A percentile compares a stretch with the other conserved stretches of the same genome.
Conservation (phyloP, 345 rosid species). For the Eucalyptus globulus region DNA sequence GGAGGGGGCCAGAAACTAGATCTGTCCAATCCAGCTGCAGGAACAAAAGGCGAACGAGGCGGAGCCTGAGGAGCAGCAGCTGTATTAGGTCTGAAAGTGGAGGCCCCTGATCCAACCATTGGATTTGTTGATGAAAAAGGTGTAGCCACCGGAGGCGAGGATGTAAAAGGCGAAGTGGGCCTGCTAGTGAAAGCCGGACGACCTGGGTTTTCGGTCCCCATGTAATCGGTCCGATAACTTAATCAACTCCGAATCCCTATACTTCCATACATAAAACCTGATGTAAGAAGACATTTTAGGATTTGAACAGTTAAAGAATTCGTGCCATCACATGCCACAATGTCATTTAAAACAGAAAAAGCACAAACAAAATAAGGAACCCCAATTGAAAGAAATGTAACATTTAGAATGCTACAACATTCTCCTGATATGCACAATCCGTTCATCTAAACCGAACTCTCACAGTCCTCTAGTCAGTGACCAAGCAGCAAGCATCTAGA, state of each 20-base stretch:
- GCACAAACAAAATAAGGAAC: background rate
- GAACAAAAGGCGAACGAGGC: slow-evolving; percentile 33
- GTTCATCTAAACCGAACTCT: background rate
- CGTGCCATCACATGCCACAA: background rate
- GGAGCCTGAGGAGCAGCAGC: slow-evolving; percentile 31
- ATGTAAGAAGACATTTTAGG: background rate
- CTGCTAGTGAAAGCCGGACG: slow-evolving; percentile 47
- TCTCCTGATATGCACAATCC: background rate
- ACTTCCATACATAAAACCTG: slow-evolving; percentile 25
- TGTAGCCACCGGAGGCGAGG: slow-evolving; percentile 40
- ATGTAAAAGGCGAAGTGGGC: slow-evolving; percentile 47
- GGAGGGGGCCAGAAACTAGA: slow-evolving; percentile 38
- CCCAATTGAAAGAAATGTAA: background rate
- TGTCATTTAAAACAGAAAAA: background rate
- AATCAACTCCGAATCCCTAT: slow-evolving; percentile 2
- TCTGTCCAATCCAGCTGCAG: slow-evolving; percentile 17
- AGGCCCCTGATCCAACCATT: slow-evolving; percentile 16
- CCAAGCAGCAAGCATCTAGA: background rate
- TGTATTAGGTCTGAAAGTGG: slow-evolving; percentile 32
- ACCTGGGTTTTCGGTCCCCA: slow-evolving; percentile 65
- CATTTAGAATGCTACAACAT: background rate
- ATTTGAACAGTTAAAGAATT: background rate
- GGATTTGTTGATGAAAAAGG: slow-evolving; percentile 57
- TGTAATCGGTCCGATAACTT: slow-evolving; percentile 2
- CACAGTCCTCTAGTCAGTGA: background rate